A percentile compares a stretch with the other conserved stretches of the same genome.
phyloP scores from a whole-genome alignment of 768 basidiomycete species.

The Leccinum variicolor region DNA sequence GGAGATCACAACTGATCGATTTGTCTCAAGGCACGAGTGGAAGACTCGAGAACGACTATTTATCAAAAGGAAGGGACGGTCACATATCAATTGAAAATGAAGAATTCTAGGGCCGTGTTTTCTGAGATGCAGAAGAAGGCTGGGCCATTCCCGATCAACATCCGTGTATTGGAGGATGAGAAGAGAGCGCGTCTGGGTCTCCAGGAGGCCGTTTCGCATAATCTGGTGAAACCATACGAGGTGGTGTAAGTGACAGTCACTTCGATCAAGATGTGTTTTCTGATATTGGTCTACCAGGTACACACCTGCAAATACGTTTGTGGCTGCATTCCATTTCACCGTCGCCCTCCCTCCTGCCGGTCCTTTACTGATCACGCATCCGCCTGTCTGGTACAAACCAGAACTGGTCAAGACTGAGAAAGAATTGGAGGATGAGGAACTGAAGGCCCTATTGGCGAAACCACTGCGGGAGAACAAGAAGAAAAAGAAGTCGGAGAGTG shows the following conservation, averaged over 20 bases:
- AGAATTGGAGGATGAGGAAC: slow-evolving; percentile 82
- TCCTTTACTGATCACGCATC: slow-evolving; percentile 81
- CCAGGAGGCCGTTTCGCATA: slow-evolving; percentile 93
- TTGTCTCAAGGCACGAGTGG: slow-evolving; percentile 70
- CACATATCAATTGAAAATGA: slow-evolving; percentile 97
- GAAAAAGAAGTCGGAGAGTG: slow-evolving; percentile 75
- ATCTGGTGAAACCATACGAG: slow-evolving; percentile 91
- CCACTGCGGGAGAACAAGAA: slow-evolving; percentile 88
- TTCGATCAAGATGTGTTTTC: background rate
- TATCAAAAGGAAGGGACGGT: slow-evolving; percentile 85
- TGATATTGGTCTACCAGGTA: slow-evolving; percentile 44
- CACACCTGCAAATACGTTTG: slow-evolving; percentile 78
- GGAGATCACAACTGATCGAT: background rate
- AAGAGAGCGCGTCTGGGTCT: slow-evolving; percentile 93
- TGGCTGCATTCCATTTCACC: slow-evolving; percentile 97
- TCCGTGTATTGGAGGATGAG: slow-evolving; percentile 92
- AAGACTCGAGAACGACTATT: slow-evolving; percentile 88
- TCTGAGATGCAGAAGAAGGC: slow-evolving; percentile 98
- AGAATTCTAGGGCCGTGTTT: slow-evolving; percentile 94
- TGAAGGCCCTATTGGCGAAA: slow-evolving; percentile 75
- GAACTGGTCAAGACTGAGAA: slow-evolving; percentile 89
- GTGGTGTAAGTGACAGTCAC: slow-evolving; percentile 62
- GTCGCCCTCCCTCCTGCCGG: slow-evolving; percentile 90
- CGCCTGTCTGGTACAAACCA: slow-evolving; percentile 90
- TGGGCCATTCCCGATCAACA: slow-evolving; percentile 96